These are phyloP conservation scores for Pseudozyma sp. DNA, from an alignment of 1,284 basidiomycete species.

Conservation along the genomic window DNA sequence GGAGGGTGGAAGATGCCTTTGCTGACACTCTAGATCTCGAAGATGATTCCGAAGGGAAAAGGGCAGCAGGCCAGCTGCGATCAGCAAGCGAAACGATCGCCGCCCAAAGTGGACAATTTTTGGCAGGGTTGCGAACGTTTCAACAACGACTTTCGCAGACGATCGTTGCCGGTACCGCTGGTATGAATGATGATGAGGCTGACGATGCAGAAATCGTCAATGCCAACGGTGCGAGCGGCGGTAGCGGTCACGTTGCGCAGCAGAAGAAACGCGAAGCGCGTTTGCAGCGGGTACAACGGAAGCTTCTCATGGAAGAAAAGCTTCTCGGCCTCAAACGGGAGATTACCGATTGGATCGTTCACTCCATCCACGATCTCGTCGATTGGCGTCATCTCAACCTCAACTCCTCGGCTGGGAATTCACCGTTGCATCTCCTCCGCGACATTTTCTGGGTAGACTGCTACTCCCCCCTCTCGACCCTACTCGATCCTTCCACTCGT, in stretches of 20 bases:
- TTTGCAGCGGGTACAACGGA: slow-evolving; percentile 36
- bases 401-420: slow-evolving; percentile 5
- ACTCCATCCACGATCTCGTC: slow-evolving; percentile 27
- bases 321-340: slow-evolving; percentile 47
- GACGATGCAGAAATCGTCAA: slow-evolving; percentile 14
- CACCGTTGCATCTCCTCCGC: slow-evolving; percentile 19
- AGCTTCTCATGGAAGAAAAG: slow-evolving; percentile 48
- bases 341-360: slow-evolving; percentile 45
- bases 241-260: slow-evolving; percentile 14
- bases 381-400: slow-evolving; percentile 28
- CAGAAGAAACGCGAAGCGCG: slow-evolving; percentile 31
- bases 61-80: slow-evolving; percentile 9
- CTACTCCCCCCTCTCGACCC: slow-evolving; percentile 26
- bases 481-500: slow-evolving; percentile 36
- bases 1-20: slow-evolving; percentile 19
- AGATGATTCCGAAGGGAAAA: slow-evolving; percentile 1
- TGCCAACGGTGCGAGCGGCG: background rate
- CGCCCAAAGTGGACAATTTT: slow-evolving; percentile 27
- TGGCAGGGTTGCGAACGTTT: slow-evolving; percentile 40
- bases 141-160: slow-evolving; percentile 42
- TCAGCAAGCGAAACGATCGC: slow-evolving; percentile 16
- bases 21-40: background rate
- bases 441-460: slow-evolving; percentile 46
- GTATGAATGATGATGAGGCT: slow-evolving; percentile 23
- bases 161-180: slow-evolving; percentile 26